phyloP scores from a whole-genome alignment of 176 grass and related monocot genomes.

The Phoenix roebelenii region DNA sequence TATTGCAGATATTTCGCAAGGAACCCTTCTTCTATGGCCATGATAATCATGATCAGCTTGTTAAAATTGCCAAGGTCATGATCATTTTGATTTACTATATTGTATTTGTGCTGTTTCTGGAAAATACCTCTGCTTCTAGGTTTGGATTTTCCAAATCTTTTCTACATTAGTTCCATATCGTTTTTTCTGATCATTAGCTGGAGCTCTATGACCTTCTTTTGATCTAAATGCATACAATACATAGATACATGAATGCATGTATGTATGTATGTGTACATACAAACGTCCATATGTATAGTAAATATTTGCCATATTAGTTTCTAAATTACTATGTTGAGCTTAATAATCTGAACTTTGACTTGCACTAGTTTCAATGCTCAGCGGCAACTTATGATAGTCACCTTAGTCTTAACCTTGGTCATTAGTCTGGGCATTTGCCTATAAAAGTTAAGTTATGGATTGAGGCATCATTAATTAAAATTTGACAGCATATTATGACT shows the following conservation, averaged over 20 bases:
- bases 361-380: neutral
- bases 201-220: no score
- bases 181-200: neutral
- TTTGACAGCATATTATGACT: no score
- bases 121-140: neutral
- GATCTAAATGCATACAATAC: no score
- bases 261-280: no score
- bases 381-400: neutral
- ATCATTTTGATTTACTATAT: neutral
- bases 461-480: no score
- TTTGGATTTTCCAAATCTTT: neutral
- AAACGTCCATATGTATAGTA: no score
- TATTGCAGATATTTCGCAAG: conserved; percentile 63
- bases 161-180: neutral
- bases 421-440: no score
- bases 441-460: no score
- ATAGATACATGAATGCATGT: no score
- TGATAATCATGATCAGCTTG: conserved; percentile 75
- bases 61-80: conserved; percentile 70
- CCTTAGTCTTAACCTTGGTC: no score
- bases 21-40: conserved; percentile 83
- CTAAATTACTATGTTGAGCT: neutral
- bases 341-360: neutral
- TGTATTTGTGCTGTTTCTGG: neutral
- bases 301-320: neutral